phyloP scores from a whole-genome alignment of 345 rosid species.

The Bretschneidera sinensis region DNA sequence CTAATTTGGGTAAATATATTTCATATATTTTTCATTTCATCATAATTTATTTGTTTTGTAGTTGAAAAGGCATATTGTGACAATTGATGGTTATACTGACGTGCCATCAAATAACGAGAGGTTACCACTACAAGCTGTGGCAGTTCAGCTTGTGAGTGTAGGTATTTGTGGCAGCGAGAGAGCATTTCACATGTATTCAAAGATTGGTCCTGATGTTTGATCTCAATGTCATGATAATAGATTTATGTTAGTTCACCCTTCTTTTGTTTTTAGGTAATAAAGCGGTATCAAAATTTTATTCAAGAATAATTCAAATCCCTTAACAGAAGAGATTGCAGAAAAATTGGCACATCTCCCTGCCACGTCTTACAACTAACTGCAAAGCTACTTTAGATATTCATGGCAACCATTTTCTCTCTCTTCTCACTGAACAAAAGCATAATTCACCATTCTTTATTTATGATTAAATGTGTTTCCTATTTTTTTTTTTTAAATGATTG shows the following conservation, averaged over 20 bases:
- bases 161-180: constrained; percentile 93
- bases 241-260: not conserved
- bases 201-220: constrained; percentile 35
- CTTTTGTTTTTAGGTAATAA: too few relatives aligned
- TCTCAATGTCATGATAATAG: not conserved
- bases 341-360: too few relatives aligned
- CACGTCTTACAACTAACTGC: too few relatives aligned
- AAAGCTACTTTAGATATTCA: too few relatives aligned
- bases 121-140: constrained; percentile 58
- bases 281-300: too few relatives aligned
- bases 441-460: not conserved
- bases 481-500: too few relatives aligned
- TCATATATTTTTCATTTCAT: not conserved
- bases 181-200: constrained; percentile 85
- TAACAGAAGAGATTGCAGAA: too few relatives aligned
- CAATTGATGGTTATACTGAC: constrained; percentile 70
- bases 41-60: constrained; percentile 21
- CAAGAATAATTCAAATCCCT: too few relatives aligned
- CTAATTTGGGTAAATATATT: too few relatives aligned
- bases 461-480: constrained; percentile 9
- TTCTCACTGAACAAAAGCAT: too few relatives aligned
- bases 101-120: constrained; percentile 56
- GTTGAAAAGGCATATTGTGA: constrained; percentile 62
- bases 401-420: too few relatives aligned
- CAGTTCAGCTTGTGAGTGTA: constrained; percentile 84